These are phyloP conservation scores for Penicillium coffeae DNA, from an alignment of 495 filamentous ascomycete genomes.

Conservation along the genomic window DNA sequence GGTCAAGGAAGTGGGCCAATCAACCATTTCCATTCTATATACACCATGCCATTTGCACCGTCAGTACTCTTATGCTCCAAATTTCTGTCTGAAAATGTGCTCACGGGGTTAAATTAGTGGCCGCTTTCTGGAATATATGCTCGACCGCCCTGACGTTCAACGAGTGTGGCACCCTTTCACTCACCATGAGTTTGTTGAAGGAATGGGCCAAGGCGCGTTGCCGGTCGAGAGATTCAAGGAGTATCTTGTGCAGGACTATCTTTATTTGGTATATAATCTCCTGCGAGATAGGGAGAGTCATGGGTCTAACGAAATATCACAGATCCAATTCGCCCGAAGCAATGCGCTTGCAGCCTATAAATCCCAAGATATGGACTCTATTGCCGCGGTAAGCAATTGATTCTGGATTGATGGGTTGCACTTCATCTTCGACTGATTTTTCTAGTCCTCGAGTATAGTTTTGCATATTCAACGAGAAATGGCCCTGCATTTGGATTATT, in stretches of 20 bases:
- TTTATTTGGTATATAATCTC: slow-evolving; percentile 70
- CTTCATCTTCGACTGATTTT: not conserved
- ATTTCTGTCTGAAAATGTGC: not conserved
- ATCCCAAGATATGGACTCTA: slow-evolving; percentile 65
- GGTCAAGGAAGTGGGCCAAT: slow-evolving; percentile 85
- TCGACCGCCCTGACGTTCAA: slow-evolving; percentile 70
- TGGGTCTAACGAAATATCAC: not conserved
- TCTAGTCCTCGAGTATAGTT: slow-evolving; percentile 65
- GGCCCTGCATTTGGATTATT: slow-evolving; percentile 75
- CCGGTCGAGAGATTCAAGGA: slow-evolving; percentile 71
- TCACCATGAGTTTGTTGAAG: slow-evolving; percentile 73
- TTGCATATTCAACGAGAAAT: slow-evolving; percentile 75
- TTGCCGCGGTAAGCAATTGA: slow-evolving; percentile 50
- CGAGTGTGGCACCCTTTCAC: slow-evolving; percentile 68
- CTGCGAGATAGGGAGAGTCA: not conserved
- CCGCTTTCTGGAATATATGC: slow-evolving; percentile 76
- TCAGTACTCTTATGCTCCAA: slow-evolving; percentile 38
- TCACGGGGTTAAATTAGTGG: slow-evolving; percentile 54
- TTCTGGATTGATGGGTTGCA: not conserved
- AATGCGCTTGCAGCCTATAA: slow-evolving; percentile 85
- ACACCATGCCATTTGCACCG: slow-evolving; percentile 77
- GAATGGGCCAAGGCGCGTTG: slow-evolving; percentile 71
- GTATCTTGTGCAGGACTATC: slow-evolving; percentile 85
- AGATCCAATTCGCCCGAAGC: slow-evolving; percentile 83
- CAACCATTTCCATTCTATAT: slow-evolving; percentile 88